Evolutionary conservation across 495 filamentous ascomycete genomes (phyloP).

Genomic region (Tirmania nivea): DNA sequence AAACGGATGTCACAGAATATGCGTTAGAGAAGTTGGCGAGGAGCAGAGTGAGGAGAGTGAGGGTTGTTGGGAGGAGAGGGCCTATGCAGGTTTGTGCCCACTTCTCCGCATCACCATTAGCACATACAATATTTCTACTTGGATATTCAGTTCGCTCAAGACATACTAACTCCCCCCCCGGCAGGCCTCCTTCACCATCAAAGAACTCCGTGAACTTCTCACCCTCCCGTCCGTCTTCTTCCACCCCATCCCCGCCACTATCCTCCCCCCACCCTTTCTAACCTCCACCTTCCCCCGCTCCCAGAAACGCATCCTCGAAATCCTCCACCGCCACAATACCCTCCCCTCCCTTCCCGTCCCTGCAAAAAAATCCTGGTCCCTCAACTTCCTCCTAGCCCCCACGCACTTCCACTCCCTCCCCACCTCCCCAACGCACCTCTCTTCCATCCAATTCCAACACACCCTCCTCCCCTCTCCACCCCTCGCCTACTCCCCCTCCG

Average conservation of each 20-base stretch:
- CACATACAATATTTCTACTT: too few relatives aligned
- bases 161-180: background rate
- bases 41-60: conserved; percentile 59
- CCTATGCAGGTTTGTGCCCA: conserved; percentile 38
- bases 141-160: background rate
- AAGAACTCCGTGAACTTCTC: conserved; percentile 72
- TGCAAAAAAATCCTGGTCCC: conserved; percentile 46
- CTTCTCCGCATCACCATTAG: too few relatives aligned
- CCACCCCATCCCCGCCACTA: conserved; percentile 37
- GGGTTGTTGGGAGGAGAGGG: conserved; percentile 67
- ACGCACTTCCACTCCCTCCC: conserved; percentile 34
- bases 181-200: conserved; percentile 80
- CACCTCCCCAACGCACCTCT: conserved; percentile 26
- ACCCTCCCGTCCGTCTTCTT: conserved; percentile 54
- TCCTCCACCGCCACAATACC: conserved; percentile 51
- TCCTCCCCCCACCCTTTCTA: conserved; percentile 38
- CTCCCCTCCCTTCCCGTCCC: background rate
- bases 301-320: conserved; percentile 52
- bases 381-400: conserved; percentile 65
- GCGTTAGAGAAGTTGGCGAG: conserved; percentile 50
- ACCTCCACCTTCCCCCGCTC: conserved; percentile 41
- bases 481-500: conserved; percentile 23
- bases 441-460: conserved; percentile 41
- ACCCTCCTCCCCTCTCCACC: conserved; percentile 29
- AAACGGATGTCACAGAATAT: conserved; percentile 71